Conservation (phyloP, 208 protist species). For the Trypanosoma vivax region DNA sequence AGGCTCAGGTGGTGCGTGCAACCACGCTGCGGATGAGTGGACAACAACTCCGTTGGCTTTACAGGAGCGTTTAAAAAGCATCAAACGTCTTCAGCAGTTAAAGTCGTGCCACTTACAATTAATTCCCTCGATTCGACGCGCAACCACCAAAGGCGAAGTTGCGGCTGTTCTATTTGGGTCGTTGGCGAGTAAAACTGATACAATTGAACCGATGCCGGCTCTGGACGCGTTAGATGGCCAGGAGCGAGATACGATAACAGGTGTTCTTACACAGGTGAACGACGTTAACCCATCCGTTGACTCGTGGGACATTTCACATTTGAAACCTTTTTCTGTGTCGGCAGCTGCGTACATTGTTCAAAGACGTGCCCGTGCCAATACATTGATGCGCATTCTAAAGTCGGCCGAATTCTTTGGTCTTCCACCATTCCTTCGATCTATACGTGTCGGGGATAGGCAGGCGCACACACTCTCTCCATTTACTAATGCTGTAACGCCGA, state of each 20-base stretch:
- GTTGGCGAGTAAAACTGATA: constrained; percentile 13
- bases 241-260: constrained; percentile 38
- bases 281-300: constrained; percentile 22
- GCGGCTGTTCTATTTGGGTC: constrained; percentile 22
- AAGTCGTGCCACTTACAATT: constrained; percentile 23
- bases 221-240: constrained; percentile 31
- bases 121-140: constrained; percentile 29
- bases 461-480: background rate
- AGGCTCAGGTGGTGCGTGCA: background rate
- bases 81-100: constrained; percentile 49
- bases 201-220: constrained; percentile 34
- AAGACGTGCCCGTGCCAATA: constrained; percentile 23
- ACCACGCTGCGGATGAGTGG: constrained; percentile 5
- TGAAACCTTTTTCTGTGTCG: constrained; percentile 32
- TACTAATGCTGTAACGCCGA: background rate
- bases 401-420: constrained; percentile 71
- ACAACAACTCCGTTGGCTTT: constrained; percentile 27
- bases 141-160: constrained; percentile 19
- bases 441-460: constrained; percentile 27
- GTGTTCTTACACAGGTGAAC: constrained; percentile 28
- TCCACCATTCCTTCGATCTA: constrained; percentile 82
- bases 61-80: constrained; percentile 21
- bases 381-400: constrained; percentile 32
- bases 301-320: constrained; percentile 46
- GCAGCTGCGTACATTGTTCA: constrained; percentile 64